These are phyloP conservation scores for Wallacemonas sp. DNA, from an alignment of 208 protist species.

Conservation along the genomic window DNA sequence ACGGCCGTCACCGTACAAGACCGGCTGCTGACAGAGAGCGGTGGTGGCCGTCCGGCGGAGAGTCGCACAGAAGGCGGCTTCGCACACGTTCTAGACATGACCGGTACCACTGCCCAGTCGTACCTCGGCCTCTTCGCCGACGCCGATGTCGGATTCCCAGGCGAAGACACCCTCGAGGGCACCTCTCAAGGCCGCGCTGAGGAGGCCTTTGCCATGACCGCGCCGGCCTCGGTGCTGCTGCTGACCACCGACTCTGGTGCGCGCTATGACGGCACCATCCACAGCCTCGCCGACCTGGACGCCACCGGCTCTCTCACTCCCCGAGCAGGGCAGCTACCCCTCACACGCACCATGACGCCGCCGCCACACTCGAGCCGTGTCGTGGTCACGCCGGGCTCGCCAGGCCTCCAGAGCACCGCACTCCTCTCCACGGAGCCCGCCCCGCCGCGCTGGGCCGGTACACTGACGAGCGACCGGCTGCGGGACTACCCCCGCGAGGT, in stretches of 20 bases:
- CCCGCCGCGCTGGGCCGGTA: constrained; percentile 1
- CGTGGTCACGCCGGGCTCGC: not conserved
- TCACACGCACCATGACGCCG: not conserved
- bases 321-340: not conserved
- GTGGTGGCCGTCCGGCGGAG: not conserved
- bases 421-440: not conserved
- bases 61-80: not conserved
- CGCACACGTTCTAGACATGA: constrained; percentile 3
- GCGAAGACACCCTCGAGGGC: too few relatives aligned
- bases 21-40: not conserved
- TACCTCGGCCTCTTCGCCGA: not conserved
- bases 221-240: constrained; percentile 1
- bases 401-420: not conserved
- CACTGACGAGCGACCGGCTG: constrained; percentile 1
- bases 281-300: constrained; percentile 2
- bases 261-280: not conserved
- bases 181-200: not conserved
- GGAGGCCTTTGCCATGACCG: not conserved
- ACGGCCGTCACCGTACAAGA: constrained; percentile 1
- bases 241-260: constrained; percentile 4
- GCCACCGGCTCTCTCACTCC: too few relatives aligned
- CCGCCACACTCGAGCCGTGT: constrained; percentile 1
- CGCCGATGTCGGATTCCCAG: too few relatives aligned
- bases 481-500: not conserved
- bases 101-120: not conserved